Evolutionary conservation across 768 basidiomycete genomes (phyloP), one percentile per base, ranked within the genome.

Genomic region (Suillus hirtellus): DNA sequence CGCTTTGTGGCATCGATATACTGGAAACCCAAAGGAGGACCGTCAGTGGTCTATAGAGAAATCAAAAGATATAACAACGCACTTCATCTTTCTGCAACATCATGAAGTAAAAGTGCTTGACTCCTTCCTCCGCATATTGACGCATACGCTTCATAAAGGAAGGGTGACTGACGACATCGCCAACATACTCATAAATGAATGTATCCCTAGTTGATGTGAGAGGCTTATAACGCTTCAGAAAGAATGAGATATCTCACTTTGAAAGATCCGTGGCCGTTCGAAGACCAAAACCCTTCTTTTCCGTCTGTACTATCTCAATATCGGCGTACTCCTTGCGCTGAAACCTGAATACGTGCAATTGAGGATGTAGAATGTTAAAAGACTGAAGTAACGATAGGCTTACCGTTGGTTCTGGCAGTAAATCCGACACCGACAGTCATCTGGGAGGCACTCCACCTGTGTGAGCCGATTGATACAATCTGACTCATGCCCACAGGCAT

Each of bases 21-120:
- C 95, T 95, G n/a, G 19, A 43, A 38, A 37, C 4, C 19, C 35
- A 21, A 34, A 15, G 19, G 35, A 19, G 59, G 37, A 24, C 11
- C 27, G 38, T 62, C 56, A 50, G 37, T 5, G 55, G 47, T 24
- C 8, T 63, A 8, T 19, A 19, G 47, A 58, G 49, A 55, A n/a
- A 37, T 50, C 37, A 10, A 43, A 63, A 1, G 24, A 52, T 9
- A 31, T n/a, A 46, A 40, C 19, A 15, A 76, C 86, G 61, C 68
- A 95, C 96, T 85, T 99, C 95, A 68, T 96, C 95, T 72, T 93
- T 95, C 78, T 99, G 97, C 63, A 99, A 77, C 92, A 96, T 96
- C 97, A 99, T 99, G 74, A 99, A 99, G 79, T 99, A 99, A 70
- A 99, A 99, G 75, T 99, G 97, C 60, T 86, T 82, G 67, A 98